phyloP scores from a whole-genome alignment of 805 yeast genomes.

The Vanderwaltozyma tropicalis region DNA sequence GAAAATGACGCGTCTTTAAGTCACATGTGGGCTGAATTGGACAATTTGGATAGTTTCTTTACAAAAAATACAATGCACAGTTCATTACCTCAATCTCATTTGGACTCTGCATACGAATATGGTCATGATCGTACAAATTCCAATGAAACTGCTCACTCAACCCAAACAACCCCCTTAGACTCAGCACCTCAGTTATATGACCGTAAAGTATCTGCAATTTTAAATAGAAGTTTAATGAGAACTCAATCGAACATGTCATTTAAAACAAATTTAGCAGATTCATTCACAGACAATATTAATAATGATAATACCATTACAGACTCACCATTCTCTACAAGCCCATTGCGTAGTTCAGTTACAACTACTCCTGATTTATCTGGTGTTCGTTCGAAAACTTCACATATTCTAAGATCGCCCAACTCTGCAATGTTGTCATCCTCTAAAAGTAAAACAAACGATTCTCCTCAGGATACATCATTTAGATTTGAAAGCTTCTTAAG shows the following conservation, averaged over 20 bases:
- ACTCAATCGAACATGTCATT: slow-evolving; percentile 70
- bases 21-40: slow-evolving; percentile 87
- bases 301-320: slow-evolving; percentile 1
- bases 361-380: slow-evolving; percentile 1
- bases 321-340: not conserved
- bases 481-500: slow-evolving; percentile 36
- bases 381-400: slow-evolving; percentile 2
- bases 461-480: slow-evolving; percentile 33
- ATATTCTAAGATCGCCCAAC: slow-evolving; percentile 3
- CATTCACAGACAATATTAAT: slow-evolving; percentile 32
- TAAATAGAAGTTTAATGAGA: slow-evolving; percentile 62
- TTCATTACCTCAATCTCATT: slow-evolving; percentile 8
- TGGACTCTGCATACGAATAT: slow-evolving; percentile 7
- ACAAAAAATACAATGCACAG: slow-evolving; percentile 40
- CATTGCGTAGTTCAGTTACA: not conserved
- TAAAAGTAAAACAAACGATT: slow-evolving; percentile 9
- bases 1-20: slow-evolving; percentile 68
- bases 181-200: slow-evolving; percentile 73
- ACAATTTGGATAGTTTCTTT: slow-evolving; percentile 80
- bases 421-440: not conserved
- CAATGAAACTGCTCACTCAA: slow-evolving; percentile 49
- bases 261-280: slow-evolving; percentile 64
- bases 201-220: slow-evolving; percentile 64
- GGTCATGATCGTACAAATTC: slow-evolving; percentile 36
- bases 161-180: slow-evolving; percentile 44